A percentile compares a stretch with the other conserved stretches of the same genome.
Conservation (phyloP, 176 grass and related monocot species). For the Musa acuminata region DNA sequence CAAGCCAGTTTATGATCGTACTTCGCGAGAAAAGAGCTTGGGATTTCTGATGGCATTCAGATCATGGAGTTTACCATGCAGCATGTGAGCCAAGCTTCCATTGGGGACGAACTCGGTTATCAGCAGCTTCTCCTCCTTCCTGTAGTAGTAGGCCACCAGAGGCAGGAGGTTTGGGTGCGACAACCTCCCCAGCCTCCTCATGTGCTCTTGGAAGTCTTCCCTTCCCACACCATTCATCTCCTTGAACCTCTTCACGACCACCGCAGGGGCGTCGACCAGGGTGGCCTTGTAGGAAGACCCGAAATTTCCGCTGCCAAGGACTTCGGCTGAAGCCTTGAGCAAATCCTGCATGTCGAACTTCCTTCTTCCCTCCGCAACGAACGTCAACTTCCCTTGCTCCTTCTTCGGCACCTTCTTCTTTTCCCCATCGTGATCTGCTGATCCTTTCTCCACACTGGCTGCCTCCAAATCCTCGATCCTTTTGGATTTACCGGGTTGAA, state of each 20-base stretch:
- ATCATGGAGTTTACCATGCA: constrained; percentile 38
- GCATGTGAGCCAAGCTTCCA: constrained; percentile 71
- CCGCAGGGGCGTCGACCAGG: constrained; percentile 30
- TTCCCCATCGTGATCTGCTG: too few relatives aligned
- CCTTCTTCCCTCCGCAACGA: constrained; percentile 36
- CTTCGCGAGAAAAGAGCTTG: neutral
- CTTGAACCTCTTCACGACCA: constrained; percentile 93
- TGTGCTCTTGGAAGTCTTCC: constrained; percentile 79
- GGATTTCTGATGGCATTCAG: neutral
- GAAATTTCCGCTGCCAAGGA: constrained; percentile 91
- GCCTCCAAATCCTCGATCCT: neutral
- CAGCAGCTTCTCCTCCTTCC: constrained; percentile 88
- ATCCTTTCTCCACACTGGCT: neutral
- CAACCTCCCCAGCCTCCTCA: constrained; percentile 68
- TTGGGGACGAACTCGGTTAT: constrained; percentile 53
- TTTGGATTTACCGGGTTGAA: neutral
- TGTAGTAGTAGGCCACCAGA: constrained; percentile 78
- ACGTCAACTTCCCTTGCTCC: constrained; percentile 41
- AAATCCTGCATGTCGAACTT: constrained; percentile 79
- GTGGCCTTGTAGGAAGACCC: constrained; percentile 88
- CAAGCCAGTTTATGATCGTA: neutral
- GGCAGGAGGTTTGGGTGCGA: constrained; percentile 75
- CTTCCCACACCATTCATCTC: constrained; percentile 62
- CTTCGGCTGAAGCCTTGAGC: constrained; percentile 68
- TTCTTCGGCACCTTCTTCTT: constrained; percentile 16